These are phyloP conservation scores for Epichloe festucae DNA, from an alignment of 2,329 filamentous ascomycete species.

Conservation along the genomic window DNA sequence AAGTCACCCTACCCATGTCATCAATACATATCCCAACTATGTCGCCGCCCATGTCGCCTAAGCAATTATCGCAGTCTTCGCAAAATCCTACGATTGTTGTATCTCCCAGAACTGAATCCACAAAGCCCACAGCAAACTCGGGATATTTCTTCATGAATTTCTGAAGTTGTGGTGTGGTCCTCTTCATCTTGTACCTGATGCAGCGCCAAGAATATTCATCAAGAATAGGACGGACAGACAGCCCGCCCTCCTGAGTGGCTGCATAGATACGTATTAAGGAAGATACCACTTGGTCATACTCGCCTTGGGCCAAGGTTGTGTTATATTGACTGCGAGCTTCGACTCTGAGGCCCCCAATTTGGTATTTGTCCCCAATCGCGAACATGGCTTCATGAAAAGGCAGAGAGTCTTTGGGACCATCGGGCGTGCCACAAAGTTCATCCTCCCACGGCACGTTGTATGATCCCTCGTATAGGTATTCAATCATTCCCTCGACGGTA, in stretches of 20 bases:
- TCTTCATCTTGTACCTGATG: rapidly evolving
- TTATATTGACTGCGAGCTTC: rapidly evolving
- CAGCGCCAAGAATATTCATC: not conserved
- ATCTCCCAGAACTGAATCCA: too few relatives aligned
- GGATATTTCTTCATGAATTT: not conserved
- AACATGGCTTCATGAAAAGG: not conserved
- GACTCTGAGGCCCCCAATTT: not conserved
- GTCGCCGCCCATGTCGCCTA: too few relatives aligned
- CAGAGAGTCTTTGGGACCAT: not conserved
- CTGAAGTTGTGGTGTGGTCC: not conserved
- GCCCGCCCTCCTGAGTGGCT: not conserved
- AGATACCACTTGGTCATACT: not conserved
- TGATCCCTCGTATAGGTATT: not conserved
- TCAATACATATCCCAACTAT: too few relatives aligned
- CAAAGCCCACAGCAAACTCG: not conserved
- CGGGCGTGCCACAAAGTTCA: not conserved
- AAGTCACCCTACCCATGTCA: rapidly evolving
- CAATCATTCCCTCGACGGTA: not conserved
- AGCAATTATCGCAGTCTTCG: not conserved
- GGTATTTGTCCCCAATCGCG: not conserved
- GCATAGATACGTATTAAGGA: not conserved
- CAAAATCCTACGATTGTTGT: not conserved
- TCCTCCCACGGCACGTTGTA: not conserved
- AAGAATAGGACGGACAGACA: not conserved
- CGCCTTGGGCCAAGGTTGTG: rapidly evolving